These are phyloP conservation scores for Neofusicoccum sp. DNA, from an alignment of 2,329 filamentous ascomycete species.

Conservation along the genomic window DNA sequence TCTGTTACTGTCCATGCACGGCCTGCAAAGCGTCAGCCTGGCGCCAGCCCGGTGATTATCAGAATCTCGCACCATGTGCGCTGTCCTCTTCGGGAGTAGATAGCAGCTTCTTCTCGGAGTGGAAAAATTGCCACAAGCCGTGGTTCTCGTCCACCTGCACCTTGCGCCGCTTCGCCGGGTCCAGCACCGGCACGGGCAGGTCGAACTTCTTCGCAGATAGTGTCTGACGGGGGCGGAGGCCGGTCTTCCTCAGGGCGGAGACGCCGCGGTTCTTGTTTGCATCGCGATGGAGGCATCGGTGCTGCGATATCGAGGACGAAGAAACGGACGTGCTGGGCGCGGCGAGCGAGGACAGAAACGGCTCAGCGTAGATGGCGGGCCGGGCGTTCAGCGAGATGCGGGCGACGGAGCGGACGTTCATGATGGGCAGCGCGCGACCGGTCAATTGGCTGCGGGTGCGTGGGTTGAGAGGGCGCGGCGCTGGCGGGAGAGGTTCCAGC, in stretches of 20 bases:
- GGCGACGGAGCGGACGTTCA: slow-evolving; percentile 16
- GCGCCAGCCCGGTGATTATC: not conserved
- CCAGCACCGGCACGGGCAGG: slow-evolving; percentile 68
- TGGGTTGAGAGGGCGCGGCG: not conserved
- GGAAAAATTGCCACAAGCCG: slow-evolving; percentile 92
- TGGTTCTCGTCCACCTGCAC: slow-evolving; percentile 59
- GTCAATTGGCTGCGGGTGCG: slow-evolving; percentile 8
- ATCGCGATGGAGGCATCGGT: slow-evolving; percentile 38
- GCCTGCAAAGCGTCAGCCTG: slow-evolving; percentile 44
- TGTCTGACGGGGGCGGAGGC: slow-evolving; percentile 62
- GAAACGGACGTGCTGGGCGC: slow-evolving; percentile 49
- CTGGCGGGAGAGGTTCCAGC: not conserved
- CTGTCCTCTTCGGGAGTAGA: slow-evolving; percentile 68
- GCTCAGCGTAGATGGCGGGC: not conserved
- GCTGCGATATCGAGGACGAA: slow-evolving; percentile 51
- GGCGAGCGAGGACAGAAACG: slow-evolving; percentile 4
- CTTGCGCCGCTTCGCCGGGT: slow-evolving; percentile 55
- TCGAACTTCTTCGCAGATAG: slow-evolving; percentile 70
- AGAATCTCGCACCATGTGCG: slow-evolving; percentile 58
- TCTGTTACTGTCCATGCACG: slow-evolving; percentile 83
- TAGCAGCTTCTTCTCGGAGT: slow-evolving; percentile 65
- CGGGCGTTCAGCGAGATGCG: slow-evolving; percentile 7
- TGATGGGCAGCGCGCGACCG: not conserved
- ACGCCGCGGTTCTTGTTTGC: slow-evolving; percentile 78
- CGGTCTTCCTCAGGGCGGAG: slow-evolving; percentile 75